Base-by-base conservation (phyloP, 495 filamentous ascomycete species). In the Antarctomyces pellizariae region DNA sequence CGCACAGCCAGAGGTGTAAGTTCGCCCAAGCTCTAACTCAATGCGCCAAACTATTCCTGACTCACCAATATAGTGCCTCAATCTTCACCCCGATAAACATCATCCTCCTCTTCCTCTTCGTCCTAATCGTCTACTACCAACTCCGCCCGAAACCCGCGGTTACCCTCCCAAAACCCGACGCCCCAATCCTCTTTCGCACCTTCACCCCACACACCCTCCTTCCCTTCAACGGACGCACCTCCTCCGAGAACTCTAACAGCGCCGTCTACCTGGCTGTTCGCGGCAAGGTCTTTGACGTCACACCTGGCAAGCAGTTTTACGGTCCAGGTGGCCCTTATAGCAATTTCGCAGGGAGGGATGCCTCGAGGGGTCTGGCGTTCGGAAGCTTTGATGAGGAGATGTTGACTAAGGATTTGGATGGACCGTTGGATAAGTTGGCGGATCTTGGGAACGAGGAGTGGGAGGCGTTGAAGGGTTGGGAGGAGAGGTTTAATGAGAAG, bases 331-430 rank as follows among this genome's bases (percentile, higher is more conserved):
- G 86, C 2, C 63, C 62, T 24, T 99, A 99, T 59, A 54, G 64
- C 30, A 76, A 77, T 52, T 91, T 99, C 47, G 59, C 79, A 0
- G 86, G 86, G 13, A 56, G 60, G 17, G 86, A 97, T 51, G 86
- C 86, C n/a, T 77, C 65, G 30, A 62, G 86, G 24, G 86, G 86
- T 6, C 52, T 97, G 34, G 89, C 86, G 2, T 75, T 62, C 50
- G 76, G 80, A 36, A 90, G 79, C 52, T 95, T 97, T 46, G 89
- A 93, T 42, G 72, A 80, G 56, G 73, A 80, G 3, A 91, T 95
- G 86, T 52, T 95, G 54, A 95, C 86, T 18, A 73, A 89, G 54
- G 75, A 92, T 46, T 49, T 95, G 28, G 63, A 83, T 22, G 80
- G 67, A 2, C 82, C 83, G 13, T 50, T 97, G 32, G 89, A 97